A percentile compares a stretch with the other conserved stretches of the same genome.
Evolutionary conservation across 2,329 filamentous ascomycete species (phyloP).

Genomic region (Nothophoma quercina): DNA sequence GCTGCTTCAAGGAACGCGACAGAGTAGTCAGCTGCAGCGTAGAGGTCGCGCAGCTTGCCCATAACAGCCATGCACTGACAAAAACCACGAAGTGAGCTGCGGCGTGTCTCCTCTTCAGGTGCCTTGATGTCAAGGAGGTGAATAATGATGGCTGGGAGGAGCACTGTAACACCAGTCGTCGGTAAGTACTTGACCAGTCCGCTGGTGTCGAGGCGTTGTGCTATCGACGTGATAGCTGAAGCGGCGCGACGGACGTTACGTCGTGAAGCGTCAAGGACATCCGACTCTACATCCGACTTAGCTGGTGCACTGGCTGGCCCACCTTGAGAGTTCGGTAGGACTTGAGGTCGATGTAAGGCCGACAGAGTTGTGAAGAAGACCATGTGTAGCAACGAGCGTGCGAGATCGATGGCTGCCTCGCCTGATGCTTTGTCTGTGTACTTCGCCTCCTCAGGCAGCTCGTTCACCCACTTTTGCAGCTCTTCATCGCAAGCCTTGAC

Average conservation of each 20-base stretch:
- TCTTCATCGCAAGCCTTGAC: conserved; percentile 81
- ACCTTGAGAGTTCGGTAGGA: conserved; percentile 75
- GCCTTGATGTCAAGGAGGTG: conserved; percentile 93
- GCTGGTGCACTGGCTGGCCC: conserved; percentile 56
- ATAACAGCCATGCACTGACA: conserved; percentile 93
- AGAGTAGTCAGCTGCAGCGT: conserved; percentile 94
- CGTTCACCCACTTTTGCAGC: conserved; percentile 77
- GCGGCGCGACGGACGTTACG: conserved; percentile 84
- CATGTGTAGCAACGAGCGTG: conserved; percentile 90
- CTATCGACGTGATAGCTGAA: conserved; percentile 83
- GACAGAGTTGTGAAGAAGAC: conserved; percentile 92
- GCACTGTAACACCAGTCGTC: conserved; percentile 88
- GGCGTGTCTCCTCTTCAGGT: conserved; percentile 73
- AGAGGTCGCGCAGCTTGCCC: conserved; percentile 85
- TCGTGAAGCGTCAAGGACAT: conserved; percentile 83
- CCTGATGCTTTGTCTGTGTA: conserved; percentile 69
- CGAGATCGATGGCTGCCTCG: conserved; percentile 68
- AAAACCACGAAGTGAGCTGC: conserved; percentile 80
- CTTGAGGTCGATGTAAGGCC: conserved; percentile 88
- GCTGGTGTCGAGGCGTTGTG: conserved; percentile 74
- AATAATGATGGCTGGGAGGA: conserved; percentile 91
- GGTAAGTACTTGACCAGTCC: conserved; percentile 81
- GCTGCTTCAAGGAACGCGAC: conserved; percentile 93
- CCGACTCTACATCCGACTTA: conserved; percentile 54
- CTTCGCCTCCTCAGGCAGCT: conserved; percentile 74